A percentile compares a stretch with the other conserved stretches of the same genome.
Conservation (phyloP, 129 eudicot genomes). For the Chrysanthemum lavandulifolium region DNA sequence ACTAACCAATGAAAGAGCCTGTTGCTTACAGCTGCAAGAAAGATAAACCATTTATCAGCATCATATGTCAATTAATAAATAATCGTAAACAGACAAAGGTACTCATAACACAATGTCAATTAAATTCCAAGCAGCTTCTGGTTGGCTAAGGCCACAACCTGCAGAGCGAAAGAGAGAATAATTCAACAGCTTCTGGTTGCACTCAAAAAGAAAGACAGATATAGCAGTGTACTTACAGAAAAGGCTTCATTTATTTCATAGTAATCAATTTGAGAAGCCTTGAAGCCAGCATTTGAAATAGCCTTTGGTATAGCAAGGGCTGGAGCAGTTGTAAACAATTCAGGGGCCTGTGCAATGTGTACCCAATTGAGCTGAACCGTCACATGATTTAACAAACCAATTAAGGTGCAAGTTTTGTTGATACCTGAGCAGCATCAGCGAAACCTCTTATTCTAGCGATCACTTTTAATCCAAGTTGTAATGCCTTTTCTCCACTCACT, state of each 20-base stretch:
- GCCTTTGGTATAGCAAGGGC: slow-evolving; percentile 94
- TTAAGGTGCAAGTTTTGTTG: slow-evolving; percentile 7
- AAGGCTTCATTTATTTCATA: slow-evolving; percentile 94
- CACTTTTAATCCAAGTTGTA: slow-evolving; percentile 68
- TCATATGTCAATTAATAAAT: too few species aligned
- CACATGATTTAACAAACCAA: not conserved
- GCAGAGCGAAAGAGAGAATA: slow-evolving; percentile 21
- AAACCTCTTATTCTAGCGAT: slow-evolving; percentile 78
- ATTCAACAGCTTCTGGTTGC: not conserved
- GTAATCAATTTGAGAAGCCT: slow-evolving; percentile 68
- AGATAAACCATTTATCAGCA: too few species aligned
- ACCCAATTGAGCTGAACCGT: not conserved
- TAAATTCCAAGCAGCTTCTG: slow-evolving; percentile 71
- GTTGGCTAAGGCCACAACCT: slow-evolving; percentile 97
- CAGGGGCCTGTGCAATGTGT: slow-evolving; percentile 65
- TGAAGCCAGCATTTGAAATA: slow-evolving; percentile 76
- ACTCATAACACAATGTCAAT: too few species aligned
- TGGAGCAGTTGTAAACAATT: slow-evolving; percentile 88
- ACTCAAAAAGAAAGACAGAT: not conserved
- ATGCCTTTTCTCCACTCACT: slow-evolving; percentile 87
- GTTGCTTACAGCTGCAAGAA: too few species aligned
- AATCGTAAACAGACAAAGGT: too few species aligned
- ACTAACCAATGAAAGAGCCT: too few species aligned
- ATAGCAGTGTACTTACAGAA: slow-evolving; percentile 52
- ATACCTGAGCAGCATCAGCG: slow-evolving; percentile 96